These are phyloP conservation scores for Pachysandra terminalis DNA, from an alignment of 164 flowering plant genomes.

Conservation along the genomic window DNA sequence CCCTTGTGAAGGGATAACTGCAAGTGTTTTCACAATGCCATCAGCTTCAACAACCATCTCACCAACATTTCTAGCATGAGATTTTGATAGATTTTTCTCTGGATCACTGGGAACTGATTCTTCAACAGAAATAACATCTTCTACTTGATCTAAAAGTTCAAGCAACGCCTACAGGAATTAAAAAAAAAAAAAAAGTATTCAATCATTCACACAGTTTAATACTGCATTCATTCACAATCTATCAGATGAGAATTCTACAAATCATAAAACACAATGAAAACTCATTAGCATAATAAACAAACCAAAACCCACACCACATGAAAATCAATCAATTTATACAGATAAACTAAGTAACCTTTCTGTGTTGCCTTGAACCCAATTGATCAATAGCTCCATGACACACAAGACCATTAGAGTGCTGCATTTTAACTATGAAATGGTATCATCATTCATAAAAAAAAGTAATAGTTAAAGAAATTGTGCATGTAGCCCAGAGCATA, in stretches of 20 bases:
- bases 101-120: constrained; percentile 28
- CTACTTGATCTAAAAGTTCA: constrained; percentile 94
- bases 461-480: not conserved
- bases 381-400: constrained; percentile 39
- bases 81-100: constrained; percentile 15
- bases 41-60: constrained; percentile 14
- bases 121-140: constrained; percentile 79
- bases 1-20: too few species aligned
- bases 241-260: too few species aligned
- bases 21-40: too few species aligned
- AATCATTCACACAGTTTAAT: not conserved
- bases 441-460: constrained; percentile 4
- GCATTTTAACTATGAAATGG: constrained; percentile 24
- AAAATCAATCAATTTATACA: not conserved
- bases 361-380: constrained; percentile 56
- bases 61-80: constrained; percentile 13
- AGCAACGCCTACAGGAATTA: constrained; percentile 66
- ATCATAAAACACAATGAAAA: not conserved
- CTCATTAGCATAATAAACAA: not conserved
- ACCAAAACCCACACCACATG: not conserved
- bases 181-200: too few species aligned
- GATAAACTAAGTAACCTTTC: constrained; percentile 48
- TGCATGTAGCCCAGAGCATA: not conserved
- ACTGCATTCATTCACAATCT: not conserved
- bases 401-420: constrained; percentile 38